Base-by-base conservation (phyloP, 2,329 filamentous ascomycete species). In the Sporothrix protearum region DNA sequence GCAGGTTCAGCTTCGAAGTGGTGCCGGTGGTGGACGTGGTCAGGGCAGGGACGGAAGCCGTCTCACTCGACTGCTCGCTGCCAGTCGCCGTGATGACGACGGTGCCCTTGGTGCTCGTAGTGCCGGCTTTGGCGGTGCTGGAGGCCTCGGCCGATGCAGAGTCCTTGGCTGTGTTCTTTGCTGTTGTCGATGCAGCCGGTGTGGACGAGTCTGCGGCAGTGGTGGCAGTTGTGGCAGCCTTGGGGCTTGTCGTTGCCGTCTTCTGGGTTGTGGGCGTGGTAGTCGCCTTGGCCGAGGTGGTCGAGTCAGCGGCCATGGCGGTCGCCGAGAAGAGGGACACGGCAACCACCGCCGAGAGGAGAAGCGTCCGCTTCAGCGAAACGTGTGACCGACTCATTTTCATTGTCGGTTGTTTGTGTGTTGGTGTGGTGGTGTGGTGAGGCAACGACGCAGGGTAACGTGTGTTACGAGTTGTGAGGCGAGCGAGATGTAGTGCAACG, bases 281-380 rank as follows among this genome's bases (percentile, higher is more conserved):
- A 2, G 64, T 59, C 12, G 67, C 19, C 30, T 68, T 70, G 12
- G 53, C 71, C 47, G 72, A 61, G 33, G 74, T 67, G 42, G 74
- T 59, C 42, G 74, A 64, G 61, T 76, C 71, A 42, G 79, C 78
- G 7, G 79, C 79, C 57, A 78, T 47, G 10, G 73, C 76, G n/a
- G 71, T 72, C 22, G 73, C 72, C 10, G 77, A 74, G 67, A 79
- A 73, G 39, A 79, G 67, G 0, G 76, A 73, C 28, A 78, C 69
- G 28, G 76, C 75, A 30, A 77, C 70, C 51, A 80, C 71, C 33
- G 76, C 70, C 1, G 78, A 75, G 22, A 79, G 73, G 70, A 80
- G 76, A 73, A 81, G 76, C 74, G 76, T 76, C 53, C 78, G 79
- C 78, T 76, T 79, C 76, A 78, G 71, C 57, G 78, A 79, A 53